phyloP scores from a whole-genome alignment of 2,329 filamentous ascomycete genomes.

The Aspergillus proliferans region DNA sequence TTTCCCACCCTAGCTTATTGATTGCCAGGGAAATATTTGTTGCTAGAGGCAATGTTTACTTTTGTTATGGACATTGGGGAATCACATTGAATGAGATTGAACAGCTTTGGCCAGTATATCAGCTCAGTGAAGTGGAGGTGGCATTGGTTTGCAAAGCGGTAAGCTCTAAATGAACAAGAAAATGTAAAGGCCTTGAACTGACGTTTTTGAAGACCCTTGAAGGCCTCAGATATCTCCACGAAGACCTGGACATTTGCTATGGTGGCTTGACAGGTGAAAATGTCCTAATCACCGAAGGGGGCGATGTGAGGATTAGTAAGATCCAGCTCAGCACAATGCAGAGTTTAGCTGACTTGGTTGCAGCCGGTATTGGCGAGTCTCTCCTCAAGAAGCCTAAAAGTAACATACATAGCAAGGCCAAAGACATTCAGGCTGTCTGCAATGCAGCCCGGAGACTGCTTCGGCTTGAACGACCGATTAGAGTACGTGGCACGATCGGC shows the following conservation, averaged over 20 bases:
- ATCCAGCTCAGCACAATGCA: neutral
- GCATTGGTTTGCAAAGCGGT: neutral
- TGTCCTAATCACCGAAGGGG: constrained; percentile 6
- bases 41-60: neutral
- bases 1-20: too few species aligned
- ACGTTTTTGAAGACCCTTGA: constrained; percentile 1
- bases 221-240: constrained; percentile 7
- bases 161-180: neutral
- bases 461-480: constrained; percentile 1
- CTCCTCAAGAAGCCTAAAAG: neutral
- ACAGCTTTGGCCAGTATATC: neutral
- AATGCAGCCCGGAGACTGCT: constrained; percentile 1
- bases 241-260: constrained; percentile 4
- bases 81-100: neutral
- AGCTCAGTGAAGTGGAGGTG: constrained; percentile 2
- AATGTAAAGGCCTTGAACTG: neutral
- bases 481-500: constrained; percentile 3
- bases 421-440: constrained; percentile 5
- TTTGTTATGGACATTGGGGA: neutral
- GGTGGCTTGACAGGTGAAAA: neutral
- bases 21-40: too few species aligned
- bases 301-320: constrained; percentile 6
- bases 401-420: neutral
- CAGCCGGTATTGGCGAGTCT: constrained; percentile 7
- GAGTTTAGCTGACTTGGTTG: neutral